Evolutionary conservation across 2,329 filamentous ascomycete genomes (phyloP).

Genomic region (Keithomyces neogunnii): DNA sequence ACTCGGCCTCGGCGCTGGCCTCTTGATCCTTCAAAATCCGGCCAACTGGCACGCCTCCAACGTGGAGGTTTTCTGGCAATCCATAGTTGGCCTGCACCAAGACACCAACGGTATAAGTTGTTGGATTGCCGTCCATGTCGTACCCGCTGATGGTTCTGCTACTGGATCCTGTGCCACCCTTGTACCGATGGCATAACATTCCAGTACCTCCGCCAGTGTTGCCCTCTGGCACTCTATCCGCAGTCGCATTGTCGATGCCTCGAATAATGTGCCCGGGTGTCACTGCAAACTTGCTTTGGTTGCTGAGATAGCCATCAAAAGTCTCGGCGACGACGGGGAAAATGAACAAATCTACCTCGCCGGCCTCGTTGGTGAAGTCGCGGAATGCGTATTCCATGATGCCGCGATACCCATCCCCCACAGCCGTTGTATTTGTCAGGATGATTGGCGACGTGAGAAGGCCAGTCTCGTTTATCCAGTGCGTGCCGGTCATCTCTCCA

Average conservation of each 20-base stretch:
- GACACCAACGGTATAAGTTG: slow-evolving; percentile 50
- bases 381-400: slow-evolving; percentile 47
- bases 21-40: slow-evolving; percentile 36
- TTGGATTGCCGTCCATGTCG: slow-evolving; percentile 21
- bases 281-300: slow-evolving; percentile 46
- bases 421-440: slow-evolving; percentile 48
- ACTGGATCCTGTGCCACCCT: slow-evolving; percentile 57
- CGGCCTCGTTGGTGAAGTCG: slow-evolving; percentile 32
- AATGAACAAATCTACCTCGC: slow-evolving; percentile 42
- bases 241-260: slow-evolving; percentile 42
- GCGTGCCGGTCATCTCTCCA: slow-evolving; percentile 52
- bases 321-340: slow-evolving; percentile 54
- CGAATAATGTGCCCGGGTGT: slow-evolving; percentile 43
- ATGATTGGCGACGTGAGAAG: slow-evolving; percentile 50
- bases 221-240: slow-evolving; percentile 48
- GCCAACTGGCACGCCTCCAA: slow-evolving; percentile 54
- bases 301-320: slow-evolving; percentile 53
- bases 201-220: slow-evolving; percentile 59
- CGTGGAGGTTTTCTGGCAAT: slow-evolving; percentile 42
- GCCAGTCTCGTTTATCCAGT: slow-evolving; percentile 55
- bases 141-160: slow-evolving; percentile 45
- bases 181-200: slow-evolving; percentile 58
- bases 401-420: slow-evolving; percentile 51
- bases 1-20: too few relatives aligned
- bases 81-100: slow-evolving; percentile 62